A percentile compares a stretch with the other conserved stretches of the same genome.
Evolutionary conservation across 148 eudicot species (phyloP).

Genomic region (Rheum nobile): DNA sequence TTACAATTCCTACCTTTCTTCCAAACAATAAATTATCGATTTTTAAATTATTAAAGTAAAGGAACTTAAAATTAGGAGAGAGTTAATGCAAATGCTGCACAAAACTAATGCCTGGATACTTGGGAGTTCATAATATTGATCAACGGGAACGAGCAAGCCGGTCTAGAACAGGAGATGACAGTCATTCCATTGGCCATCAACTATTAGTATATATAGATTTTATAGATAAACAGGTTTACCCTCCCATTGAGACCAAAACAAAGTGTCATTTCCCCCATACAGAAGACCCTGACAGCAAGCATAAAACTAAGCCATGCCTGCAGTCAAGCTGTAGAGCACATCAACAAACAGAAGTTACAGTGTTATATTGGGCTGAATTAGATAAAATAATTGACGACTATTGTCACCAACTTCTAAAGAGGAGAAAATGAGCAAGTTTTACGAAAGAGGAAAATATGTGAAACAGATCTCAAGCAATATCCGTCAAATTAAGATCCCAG

Average conservation of each 20-base stretch:
- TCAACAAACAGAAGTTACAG: neutral
- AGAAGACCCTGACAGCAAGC: slow-evolving; percentile 67
- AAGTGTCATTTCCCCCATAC: slow-evolving; percentile 66
- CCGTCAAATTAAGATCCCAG: no score
- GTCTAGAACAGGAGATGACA: neutral
- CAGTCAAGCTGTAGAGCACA: neutral
- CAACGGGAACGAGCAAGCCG: neutral
- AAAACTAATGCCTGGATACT: no score
- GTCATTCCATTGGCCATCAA: neutral
- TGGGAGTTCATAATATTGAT: no score
- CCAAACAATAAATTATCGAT: neutral
- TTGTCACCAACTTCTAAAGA: no score
- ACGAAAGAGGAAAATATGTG: no score
- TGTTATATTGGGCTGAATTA: neutral
- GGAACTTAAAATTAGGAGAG: neutral
- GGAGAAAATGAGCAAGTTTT: no score
- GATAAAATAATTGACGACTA: no score
- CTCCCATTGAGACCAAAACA: slow-evolving; percentile 61
- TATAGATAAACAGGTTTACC: slow-evolving; percentile 23
- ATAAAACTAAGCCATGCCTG: neutral
- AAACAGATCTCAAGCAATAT: no score
- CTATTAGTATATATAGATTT: neutral
- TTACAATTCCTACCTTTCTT: neutral
- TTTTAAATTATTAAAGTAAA: neutral
- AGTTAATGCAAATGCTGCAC: neutral